Base-by-base conservation (phyloP, 345 rosid species). In the Geranium rotundifolium region DNA sequence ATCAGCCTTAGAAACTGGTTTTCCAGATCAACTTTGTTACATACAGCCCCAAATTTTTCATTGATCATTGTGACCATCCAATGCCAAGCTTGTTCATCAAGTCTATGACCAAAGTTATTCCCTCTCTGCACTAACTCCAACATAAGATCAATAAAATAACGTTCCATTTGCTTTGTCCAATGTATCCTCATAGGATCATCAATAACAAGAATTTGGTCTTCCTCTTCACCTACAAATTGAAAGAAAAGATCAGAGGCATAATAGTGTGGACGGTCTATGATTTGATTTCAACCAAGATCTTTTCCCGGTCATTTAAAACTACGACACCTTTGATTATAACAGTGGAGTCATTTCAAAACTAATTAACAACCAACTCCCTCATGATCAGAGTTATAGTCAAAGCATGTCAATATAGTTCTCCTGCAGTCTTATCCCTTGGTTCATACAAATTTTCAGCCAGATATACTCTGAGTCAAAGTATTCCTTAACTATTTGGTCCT, bases 131-230 rank as follows among this genome's bases (percentile, higher is more conserved):
- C 74, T 55, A 57, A 64, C 65, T 67, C 71, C 59, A 63, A 29
- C 62, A 72, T 52, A 49, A 72, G 75, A 57, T 67, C 61, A 62
- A 72, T 72, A 52, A 63, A 72, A 46, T 58, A 67, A 1, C 60
- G 65, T 29, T 72, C 71, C 75, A 72, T 64, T 18, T 13, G 8
- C 58, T 73, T 64, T 56, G 81, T 70, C 81, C 81, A 77, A 60
- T n/a, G 60, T 34, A 67, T 46, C 27, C 60, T 56, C 4, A 61
- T 57, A 34, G 67, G 68, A 57, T 67, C 67, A 61, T 63, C 58
- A 69, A 58, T 65, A 56, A 50, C 55, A 19, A 67, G 69, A 67
- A 67, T 62, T 29, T 20, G 73, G 19, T 62, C 69, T 55, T 73
- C 75, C 27, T 75, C 85, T 16, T 69, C 72, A 50, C 63, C 85